phyloP scores from a whole-genome alignment of 257 asterid species.

The Cordia subcordata region DNA sequence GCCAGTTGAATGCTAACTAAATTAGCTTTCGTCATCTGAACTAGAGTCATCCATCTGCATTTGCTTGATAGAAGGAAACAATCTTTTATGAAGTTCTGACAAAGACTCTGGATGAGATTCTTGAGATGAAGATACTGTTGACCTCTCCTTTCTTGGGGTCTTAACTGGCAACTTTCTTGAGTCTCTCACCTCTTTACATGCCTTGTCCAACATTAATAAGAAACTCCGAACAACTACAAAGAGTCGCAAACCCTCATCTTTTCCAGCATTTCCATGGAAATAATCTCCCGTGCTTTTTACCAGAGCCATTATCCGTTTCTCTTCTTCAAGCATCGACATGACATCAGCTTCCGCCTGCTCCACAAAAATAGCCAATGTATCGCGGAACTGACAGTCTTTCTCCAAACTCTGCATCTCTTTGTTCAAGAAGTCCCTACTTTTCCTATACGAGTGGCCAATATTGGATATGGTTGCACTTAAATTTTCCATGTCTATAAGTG shows the following conservation, averaged over 20 bases:
- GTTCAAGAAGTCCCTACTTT: slow-evolving; percentile 42
- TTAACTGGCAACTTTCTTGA: slow-evolving; percentile 31
- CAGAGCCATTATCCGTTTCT: slow-evolving; percentile 57
- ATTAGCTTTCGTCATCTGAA: slow-evolving; percentile 62
- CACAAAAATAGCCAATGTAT: slow-evolving; percentile 35
- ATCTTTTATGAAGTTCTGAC: slow-evolving; percentile 31
- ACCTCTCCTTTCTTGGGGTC: slow-evolving; percentile 31
- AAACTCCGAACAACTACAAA: slow-evolving; percentile 74
- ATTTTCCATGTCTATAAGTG: slow-evolving; percentile 51
- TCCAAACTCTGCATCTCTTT: slow-evolving; percentile 46
- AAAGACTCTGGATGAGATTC: slow-evolving; percentile 41
- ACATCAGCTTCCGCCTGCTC: slow-evolving; percentile 54
- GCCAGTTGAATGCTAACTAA: slow-evolving; percentile 1
- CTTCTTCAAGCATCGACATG: slow-evolving; percentile 46
- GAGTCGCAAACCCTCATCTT: slow-evolving; percentile 60
- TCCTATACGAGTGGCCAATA: slow-evolving; percentile 40
- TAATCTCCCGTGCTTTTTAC: slow-evolving; percentile 84
- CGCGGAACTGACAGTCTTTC: slow-evolving; percentile 46
- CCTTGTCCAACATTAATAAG: slow-evolving; percentile 69
- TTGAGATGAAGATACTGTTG: slow-evolving; percentile 41
- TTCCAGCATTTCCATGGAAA: slow-evolving; percentile 71
- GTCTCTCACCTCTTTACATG: slow-evolving; percentile 52
- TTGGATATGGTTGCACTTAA: slow-evolving; percentile 39
- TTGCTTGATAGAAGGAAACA: slow-evolving; percentile 75
- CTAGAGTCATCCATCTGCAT: slow-evolving; percentile 37